Percentiles rank a stretch among this genome's conserved stretches.
Conservation (phyloP, 441 rosid genomes). For the Croton setiger region DNA sequence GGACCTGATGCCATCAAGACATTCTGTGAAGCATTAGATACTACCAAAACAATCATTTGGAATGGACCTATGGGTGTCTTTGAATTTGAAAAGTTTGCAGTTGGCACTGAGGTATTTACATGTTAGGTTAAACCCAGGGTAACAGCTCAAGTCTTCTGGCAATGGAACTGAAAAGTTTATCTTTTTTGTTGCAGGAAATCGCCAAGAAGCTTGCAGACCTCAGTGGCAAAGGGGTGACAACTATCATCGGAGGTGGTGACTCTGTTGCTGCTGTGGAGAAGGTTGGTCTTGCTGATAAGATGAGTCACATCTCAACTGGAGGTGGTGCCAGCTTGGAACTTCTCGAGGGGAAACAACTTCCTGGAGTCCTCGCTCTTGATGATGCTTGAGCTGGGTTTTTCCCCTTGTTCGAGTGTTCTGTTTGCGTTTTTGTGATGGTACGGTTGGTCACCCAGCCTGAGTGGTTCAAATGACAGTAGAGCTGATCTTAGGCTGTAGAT, state of each 20-base stretch:
- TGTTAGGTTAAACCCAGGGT: neutral
- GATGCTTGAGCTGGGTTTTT: slow-evolving; percentile 44
- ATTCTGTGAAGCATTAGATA: slow-evolving; percentile 62
- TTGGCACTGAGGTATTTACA: slow-evolving; percentile 70
- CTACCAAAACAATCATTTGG: slow-evolving; percentile 86
- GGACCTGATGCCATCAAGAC: slow-evolving; percentile 87
- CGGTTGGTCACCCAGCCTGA: slow-evolving; percentile 33
- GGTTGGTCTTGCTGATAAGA: slow-evolving; percentile 77
- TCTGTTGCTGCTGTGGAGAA: slow-evolving; percentile 94
- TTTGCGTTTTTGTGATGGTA: slow-evolving; percentile 13
- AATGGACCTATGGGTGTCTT: slow-evolving; percentile 99
- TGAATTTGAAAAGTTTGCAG: slow-evolving; percentile 83
- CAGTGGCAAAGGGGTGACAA: slow-evolving; percentile 80
- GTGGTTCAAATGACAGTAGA: slow-evolving; percentile 16
- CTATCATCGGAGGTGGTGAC: slow-evolving; percentile 95
- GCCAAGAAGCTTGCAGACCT: slow-evolving; percentile 78
- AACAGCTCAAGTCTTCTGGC: neutral
- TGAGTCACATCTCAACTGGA: slow-evolving; percentile 96
- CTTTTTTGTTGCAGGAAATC: slow-evolving; percentile 42
- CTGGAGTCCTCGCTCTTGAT: slow-evolving; percentile 90
- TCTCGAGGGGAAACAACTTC: slow-evolving; percentile 83
- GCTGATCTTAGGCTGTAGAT: slow-evolving; percentile 29
- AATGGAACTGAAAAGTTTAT: neutral
- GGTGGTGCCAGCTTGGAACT: slow-evolving; percentile 97
- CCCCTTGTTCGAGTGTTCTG: neutral